These are phyloP conservation scores for Oryza rufipogon DNA, from an alignment of 176 grass and related monocot genomes.

Conservation along the genomic window DNA sequence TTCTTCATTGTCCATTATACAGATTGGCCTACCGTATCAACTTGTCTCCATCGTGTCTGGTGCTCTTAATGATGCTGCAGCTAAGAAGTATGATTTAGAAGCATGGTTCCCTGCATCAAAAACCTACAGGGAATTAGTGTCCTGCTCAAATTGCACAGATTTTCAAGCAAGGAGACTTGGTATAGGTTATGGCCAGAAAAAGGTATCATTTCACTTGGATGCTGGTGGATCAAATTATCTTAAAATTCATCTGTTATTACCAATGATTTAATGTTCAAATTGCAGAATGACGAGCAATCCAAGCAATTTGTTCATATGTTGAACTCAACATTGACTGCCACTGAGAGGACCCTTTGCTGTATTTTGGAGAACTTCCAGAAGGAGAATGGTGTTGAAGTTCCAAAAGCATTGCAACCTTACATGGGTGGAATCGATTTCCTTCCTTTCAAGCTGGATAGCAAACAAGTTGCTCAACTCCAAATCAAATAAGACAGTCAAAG, in stretches of 20 bases:
- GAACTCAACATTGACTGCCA: conserved; percentile 91
- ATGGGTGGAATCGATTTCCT: conserved; percentile 78
- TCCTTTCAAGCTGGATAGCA: conserved; percentile 67
- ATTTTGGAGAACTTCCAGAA: conserved; percentile 86
- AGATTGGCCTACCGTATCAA: conserved; percentile 91
- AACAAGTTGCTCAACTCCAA: conserved; percentile 57
- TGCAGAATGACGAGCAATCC: conserved; percentile 82
- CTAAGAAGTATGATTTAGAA: conserved; percentile 97
- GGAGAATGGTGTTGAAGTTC: conserved; percentile 78
- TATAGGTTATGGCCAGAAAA: conserved; percentile 89
- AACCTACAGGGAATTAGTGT: conserved; percentile 84
- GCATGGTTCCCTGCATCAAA: conserved; percentile 97
- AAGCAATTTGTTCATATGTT: conserved; percentile 94
- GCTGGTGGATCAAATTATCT: conserved; percentile 5
- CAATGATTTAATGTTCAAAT: neutral
- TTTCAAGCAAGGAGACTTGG: conserved; percentile 92
- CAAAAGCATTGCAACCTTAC: conserved; percentile 64
- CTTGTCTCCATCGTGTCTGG: conserved; percentile 88
- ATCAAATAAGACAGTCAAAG: conserved; percentile 72
- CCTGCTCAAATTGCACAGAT: conserved; percentile 96
- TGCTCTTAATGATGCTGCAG: conserved; percentile 91
- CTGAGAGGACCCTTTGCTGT: conserved; percentile 90
- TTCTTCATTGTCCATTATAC: conserved; percentile 34
- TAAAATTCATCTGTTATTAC: neutral
- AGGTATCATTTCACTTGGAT: conserved; percentile 47